Base-by-base conservation (phyloP, 192 early-diverging fungal species). In the Glomus cerebriforme region DNA sequence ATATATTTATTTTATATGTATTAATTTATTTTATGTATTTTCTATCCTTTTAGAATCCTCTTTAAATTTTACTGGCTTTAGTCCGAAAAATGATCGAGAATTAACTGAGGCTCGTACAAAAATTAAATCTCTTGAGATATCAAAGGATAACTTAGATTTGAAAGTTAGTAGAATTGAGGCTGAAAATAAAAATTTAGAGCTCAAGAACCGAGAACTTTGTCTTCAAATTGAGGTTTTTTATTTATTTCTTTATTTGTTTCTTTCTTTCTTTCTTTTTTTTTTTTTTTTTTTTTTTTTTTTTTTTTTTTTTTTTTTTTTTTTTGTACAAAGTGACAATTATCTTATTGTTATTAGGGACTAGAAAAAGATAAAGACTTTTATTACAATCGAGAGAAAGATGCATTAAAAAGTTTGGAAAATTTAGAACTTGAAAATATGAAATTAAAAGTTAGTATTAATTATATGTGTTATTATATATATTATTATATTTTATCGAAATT, bases 171-270 rank as follows among this genome's bases (percentile, higher is more conserved):
- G 35, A 68, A 22, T 68, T n/a, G 66, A 68, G 66, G 35, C 66
- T 2, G 34, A 68, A 19, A 68, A 68, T 1, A 31, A 68, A 37
- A 68, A 9, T 68, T n/a, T 37, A n/a, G 66, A 68, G 3, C 66
- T 68, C n/a, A 31, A 37, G n/a, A 68, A n/a, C n/a, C 31, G 35
- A 37, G 66, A 68, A 68, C n/a, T 68, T 15, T n/a, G 9, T 43
- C n/a, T 68, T n/a, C 22, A 32, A 9, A 68, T n/a, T 37, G 66
- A 68, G 66, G 66, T 68, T 68, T 31, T 26, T 64, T n/a, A n/a
- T 27, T 27, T 63, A 12, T 27, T 15, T 63, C n/a, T 10, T 63
- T 29, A 2, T 43, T 12, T 43, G 39, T 43, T 43, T 43, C 10
- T 43, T 43, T n/a, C n/a, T n/a, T n/a, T n/a, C n/a, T n/a, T n/a